These are phyloP conservation scores for Microbotryum lychnidis-dioicae DNA, from an alignment of 1,284 basidiomycete genomes.

Conservation along the genomic window DNA sequence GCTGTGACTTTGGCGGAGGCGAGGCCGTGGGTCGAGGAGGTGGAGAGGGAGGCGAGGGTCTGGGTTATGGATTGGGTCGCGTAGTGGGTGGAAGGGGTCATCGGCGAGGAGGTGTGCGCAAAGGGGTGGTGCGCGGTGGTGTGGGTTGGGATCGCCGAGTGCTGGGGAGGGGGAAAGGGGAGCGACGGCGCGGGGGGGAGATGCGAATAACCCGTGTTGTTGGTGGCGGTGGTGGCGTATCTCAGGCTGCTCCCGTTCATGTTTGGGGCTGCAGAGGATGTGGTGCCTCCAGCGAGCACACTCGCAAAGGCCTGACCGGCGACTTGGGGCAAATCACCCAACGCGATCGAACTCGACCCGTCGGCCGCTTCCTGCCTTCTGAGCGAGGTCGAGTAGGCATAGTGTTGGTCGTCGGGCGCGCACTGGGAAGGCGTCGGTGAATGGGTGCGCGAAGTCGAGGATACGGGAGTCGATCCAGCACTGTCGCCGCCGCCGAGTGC, in stretches of 20 bases:
- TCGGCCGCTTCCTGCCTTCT: constrained; percentile 16
- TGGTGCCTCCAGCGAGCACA: too few species aligned
- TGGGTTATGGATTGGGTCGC: constrained; percentile 22
- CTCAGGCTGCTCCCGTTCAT: not conserved
- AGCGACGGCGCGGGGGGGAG: not conserved
- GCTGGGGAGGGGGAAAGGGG: not conserved
- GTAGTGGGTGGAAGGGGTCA: constrained; percentile 26
- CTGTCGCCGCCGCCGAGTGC: not conserved
- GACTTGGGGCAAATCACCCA: too few species aligned
- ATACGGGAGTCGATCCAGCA: not conserved
- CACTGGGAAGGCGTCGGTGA: constrained; percentile 5
- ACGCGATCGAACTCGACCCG: constrained; percentile 13
- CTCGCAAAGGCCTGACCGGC: too few species aligned
- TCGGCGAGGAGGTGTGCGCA: constrained; percentile 25
- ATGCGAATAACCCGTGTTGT: constrained; percentile 2
- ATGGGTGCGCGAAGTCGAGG: not conserved
- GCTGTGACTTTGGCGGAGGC: constrained; percentile 54
- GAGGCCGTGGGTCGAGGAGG: constrained; percentile 48
- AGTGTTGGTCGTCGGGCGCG: constrained; percentile 11
- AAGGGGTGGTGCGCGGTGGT: constrained; percentile 22
- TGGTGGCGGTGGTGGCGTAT: not conserved
- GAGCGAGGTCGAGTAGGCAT: constrained; percentile 22
- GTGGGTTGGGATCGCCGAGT: not conserved
- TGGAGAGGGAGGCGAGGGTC: constrained; percentile 19
- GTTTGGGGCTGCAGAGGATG: too few species aligned